Conservation (phyloP, 1,284 basidiomycete genomes). For the Boletus coffeatus region DNA sequence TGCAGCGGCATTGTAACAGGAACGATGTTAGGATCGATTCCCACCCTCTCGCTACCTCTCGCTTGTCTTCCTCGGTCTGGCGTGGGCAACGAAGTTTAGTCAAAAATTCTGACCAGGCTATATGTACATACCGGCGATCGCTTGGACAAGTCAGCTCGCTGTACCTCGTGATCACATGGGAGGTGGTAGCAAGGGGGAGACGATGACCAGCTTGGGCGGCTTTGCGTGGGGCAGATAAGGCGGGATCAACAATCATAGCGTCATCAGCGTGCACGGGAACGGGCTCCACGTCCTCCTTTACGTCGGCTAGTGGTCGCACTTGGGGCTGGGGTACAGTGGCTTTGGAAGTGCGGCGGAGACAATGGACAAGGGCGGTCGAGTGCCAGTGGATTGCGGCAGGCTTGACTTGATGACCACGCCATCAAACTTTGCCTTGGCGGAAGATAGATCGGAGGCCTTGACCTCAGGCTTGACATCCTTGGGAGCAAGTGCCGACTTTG, state of each 20-base stretch:
- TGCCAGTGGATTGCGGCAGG: slow-evolving; percentile 28
- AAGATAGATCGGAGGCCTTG: too few species aligned
- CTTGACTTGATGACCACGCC: slow-evolving; percentile 47
- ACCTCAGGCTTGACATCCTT: too few species aligned
- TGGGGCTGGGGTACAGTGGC: slow-evolving; percentile 17
- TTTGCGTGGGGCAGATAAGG: slow-evolving; percentile 5
- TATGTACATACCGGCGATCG: slow-evolving; percentile 32
- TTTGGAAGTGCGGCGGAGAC: slow-evolving; percentile 31
- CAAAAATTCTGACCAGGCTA: not conserved
- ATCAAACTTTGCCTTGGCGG: too few species aligned
- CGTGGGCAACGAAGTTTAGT: not conserved
- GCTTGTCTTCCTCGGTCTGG: slow-evolving; percentile 43
- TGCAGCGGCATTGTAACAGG: slow-evolving; percentile 68
- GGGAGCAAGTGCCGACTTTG: too few species aligned
- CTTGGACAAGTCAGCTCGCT: slow-evolving; percentile 27
- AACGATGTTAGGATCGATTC: slow-evolving; percentile 69
- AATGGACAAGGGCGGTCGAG: slow-evolving; percentile 36
- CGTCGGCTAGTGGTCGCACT: slow-evolving; percentile 25
- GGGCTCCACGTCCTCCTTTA: slow-evolving; percentile 33
- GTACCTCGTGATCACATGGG: slow-evolving; percentile 25
- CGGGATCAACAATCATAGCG: slow-evolving; percentile 54
- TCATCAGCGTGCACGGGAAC: slow-evolving; percentile 36
- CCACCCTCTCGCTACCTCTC: slow-evolving; percentile 57
- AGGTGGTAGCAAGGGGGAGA: slow-evolving; percentile 3
- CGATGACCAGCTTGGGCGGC: slow-evolving; percentile 8